Evolutionary conservation across 176 grass and related monocot species (phyloP).

Genomic region (Avena sativa): DNA sequence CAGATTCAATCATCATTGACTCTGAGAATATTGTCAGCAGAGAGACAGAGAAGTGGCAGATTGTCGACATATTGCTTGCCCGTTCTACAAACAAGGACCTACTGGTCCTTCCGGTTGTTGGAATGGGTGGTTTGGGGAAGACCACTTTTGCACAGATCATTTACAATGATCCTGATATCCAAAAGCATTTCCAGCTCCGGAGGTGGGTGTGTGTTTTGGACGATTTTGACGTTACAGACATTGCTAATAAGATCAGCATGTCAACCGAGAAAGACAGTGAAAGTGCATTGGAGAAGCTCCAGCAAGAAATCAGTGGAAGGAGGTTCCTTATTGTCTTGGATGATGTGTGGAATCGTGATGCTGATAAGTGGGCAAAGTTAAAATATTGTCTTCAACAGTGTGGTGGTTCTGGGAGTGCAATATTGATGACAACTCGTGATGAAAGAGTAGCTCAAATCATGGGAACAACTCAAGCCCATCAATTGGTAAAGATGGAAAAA

Average conservation of each 20-base stretch:
- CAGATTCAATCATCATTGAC: constrained; percentile 21
- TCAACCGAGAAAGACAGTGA: background rate
- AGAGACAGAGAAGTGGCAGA: constrained; percentile 36
- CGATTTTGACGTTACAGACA: constrained; percentile 5
- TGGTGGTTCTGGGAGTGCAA: constrained; percentile 24
- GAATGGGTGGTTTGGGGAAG: constrained; percentile 51
- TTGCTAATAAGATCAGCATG: constrained; percentile 35
- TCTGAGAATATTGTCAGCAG: constrained; percentile 25
- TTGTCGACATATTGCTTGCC: background rate
- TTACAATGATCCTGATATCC: constrained; percentile 39
- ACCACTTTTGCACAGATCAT: constrained; percentile 44
- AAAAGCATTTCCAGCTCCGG: constrained; percentile 11
- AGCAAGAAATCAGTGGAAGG: background rate
- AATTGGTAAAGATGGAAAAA: background rate
- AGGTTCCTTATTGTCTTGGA: constrained; percentile 42
- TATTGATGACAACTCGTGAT: constrained; percentile 44
- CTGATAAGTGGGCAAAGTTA: background rate
- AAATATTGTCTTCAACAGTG: constrained; percentile 8
- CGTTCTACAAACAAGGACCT: background rate
- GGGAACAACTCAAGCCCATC: constrained; percentile 8
- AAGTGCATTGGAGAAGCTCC: background rate
- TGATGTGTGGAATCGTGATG: constrained; percentile 48
- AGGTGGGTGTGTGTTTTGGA: constrained; percentile 47
- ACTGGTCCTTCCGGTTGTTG: constrained; percentile 38
- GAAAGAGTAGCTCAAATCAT: background rate